A percentile compares a stretch with the other conserved stretches of the same genome.
phyloP scores from a whole-genome alignment of 1,284 basidiomycete genomes.

The Moesziomyces sp. region DNA sequence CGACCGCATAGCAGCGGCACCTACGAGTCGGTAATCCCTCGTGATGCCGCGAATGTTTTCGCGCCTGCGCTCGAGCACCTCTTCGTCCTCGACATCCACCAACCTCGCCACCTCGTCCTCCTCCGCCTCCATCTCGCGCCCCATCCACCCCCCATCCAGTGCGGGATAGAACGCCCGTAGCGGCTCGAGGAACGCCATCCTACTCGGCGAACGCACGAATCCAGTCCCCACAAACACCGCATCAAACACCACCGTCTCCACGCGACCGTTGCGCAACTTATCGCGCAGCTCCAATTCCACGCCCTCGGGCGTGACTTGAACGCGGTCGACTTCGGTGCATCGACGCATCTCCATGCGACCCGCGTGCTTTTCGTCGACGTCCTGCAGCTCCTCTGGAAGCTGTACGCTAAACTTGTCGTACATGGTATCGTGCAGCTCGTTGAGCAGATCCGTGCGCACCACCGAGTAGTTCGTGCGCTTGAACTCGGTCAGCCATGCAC shows the following conservation, averaged over 20 bases:
- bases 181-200: slow-evolving; percentile 52
- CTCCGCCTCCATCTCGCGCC: slow-evolving; percentile 27
- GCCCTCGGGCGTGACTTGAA: slow-evolving; percentile 23
- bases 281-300: slow-evolving; percentile 39
- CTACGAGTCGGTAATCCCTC: slow-evolving; percentile 64
- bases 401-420: slow-evolving; percentile 60
- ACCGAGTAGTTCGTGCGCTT: slow-evolving; percentile 67
- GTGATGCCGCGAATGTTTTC: slow-evolving; percentile 59
- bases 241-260: slow-evolving; percentile 52
- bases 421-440: slow-evolving; percentile 58
- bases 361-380: slow-evolving; percentile 34
- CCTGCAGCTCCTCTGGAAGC: slow-evolving; percentile 57
- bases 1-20: slow-evolving; percentile 17
- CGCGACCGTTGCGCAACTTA: slow-evolving; percentile 30
- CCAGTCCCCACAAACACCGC: slow-evolving; percentile 65
- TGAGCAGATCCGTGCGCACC: slow-evolving; percentile 59
- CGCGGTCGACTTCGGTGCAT: slow-evolving; percentile 39
- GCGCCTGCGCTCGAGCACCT: slow-evolving; percentile 49
- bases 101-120: slow-evolving; percentile 49
- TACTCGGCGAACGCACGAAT: slow-evolving; percentile 49
- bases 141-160: slow-evolving; percentile 43
- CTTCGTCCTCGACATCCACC: slow-evolving; percentile 43
- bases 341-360: slow-evolving; percentile 47
- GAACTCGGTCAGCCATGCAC: slow-evolving; percentile 60
- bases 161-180: slow-evolving; percentile 55